Percentiles rank a stretch among this genome's conserved stretches.
phyloP scores from a whole-genome alignment of 2,329 filamentous ascomycete species.

The Hypoxylon sp. region DNA sequence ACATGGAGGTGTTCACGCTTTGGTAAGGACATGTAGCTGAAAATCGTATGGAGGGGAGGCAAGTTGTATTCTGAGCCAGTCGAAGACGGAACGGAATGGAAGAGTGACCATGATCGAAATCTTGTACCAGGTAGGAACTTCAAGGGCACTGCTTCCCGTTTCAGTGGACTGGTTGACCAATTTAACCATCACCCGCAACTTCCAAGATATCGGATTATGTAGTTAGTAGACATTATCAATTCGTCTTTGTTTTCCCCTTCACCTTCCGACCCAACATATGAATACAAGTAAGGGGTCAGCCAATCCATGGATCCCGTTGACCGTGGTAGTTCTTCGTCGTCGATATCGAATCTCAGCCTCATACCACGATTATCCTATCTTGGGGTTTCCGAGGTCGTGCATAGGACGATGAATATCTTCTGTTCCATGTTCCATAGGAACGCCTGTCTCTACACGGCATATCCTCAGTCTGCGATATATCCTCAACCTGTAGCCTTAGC shows the following conservation, averaged over 20 bases:
- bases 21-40: background rate
- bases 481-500: conserved; percentile 51
- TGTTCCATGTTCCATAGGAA: background rate
- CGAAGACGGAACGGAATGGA: conserved; percentile 12
- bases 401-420: background rate
- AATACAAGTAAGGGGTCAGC: no score
- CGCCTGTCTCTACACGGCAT: background rate
- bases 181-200: background rate
- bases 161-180: no score
- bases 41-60: no score
- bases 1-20: background rate
- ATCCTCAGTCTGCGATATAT: no score
- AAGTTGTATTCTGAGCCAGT: background rate
- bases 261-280: background rate
- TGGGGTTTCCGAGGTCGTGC: background rate
- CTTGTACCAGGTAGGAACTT: background rate
- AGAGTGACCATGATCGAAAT: background rate
- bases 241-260: background rate
- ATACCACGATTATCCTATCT: background rate
- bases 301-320: no score
- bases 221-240: background rate
- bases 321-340: no score
- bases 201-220: background rate
- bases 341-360: background rate
- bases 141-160: background rate